phyloP scores from a whole-genome alignment of 2,329 filamentous ascomycete species.

The Diplocarpon rosae region DNA sequence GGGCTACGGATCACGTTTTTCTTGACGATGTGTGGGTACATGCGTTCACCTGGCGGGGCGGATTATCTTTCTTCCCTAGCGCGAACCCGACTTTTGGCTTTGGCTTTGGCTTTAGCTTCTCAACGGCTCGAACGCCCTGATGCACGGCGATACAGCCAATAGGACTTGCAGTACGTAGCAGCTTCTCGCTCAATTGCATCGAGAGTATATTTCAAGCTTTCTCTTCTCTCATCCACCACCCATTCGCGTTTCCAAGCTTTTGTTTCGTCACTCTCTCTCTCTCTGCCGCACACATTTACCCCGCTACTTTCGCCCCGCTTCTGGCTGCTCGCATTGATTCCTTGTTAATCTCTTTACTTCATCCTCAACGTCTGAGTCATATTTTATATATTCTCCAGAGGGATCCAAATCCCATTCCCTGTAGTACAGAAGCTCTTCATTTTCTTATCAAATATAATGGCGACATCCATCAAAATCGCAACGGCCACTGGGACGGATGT shows the following conservation, averaged over 20 bases:
- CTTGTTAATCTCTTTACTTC: constrained; percentile 69
- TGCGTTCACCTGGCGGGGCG: no score
- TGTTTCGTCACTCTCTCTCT: neutral
- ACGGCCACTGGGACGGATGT: constrained; percentile 17
- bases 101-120: neutral
- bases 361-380: constrained; percentile 44
- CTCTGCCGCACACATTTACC: neutral
- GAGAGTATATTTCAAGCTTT: neutral
- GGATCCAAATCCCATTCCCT: neutral
- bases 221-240: neutral
- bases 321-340: constrained; percentile 45
- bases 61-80: neutral
- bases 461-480: constrained; percentile 16
- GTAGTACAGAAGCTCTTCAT: neutral
- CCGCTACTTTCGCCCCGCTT: neutral
- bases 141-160: neutral
- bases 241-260: neutral
- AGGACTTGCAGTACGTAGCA: neutral
- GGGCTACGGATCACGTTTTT: neutral
- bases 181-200: constrained; percentile 1
- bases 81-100: neutral
- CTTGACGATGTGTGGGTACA: no score
- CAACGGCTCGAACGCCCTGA: neutral
- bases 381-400: neutral
- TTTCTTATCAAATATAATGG: constrained; percentile 10